Base-by-base conservation (phyloP, 345 rosid genomes). In the Pistacia integerrima region DNA sequence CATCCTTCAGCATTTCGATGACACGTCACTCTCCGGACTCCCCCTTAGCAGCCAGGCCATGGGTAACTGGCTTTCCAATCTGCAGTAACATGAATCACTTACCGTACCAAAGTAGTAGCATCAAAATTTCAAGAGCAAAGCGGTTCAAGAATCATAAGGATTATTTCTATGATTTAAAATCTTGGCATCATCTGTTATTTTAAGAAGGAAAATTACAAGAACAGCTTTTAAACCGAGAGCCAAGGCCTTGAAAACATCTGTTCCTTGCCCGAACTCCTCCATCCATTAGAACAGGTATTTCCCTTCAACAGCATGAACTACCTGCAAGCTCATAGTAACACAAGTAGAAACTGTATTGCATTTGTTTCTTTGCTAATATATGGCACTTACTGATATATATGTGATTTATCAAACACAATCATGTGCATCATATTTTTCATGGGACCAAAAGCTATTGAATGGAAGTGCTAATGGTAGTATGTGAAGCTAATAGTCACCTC, bases 191-290 rank as follows among this genome's bases (percentile, higher is more conserved):
- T 30, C 33, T 30, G 33, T 30, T 30, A 54, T 12, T 0, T 14
- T 11, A 7, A 4, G 6, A 14, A 14, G 57, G 17, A 54, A 6
- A 14, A 54, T 54, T 85, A 92, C 99, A 67, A 95, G 94, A 67
- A 95, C 91, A 78, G 96, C 94, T 85, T 88, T 84, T 22, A 96
- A 98, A n/a, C 98, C 97, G 1, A 93, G 93, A 12, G 97, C 93
- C 73, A 95, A 79, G 0, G 99, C 96, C 84, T 93, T 93, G 88
- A 95, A 92, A 79, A 95, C 83, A 72, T 95, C 94, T 0, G 97
- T 93, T 72, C 97, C 99, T 62, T 92, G 82, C 79, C 79, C 94
- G 77, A 38, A 93, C 83, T 78, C 98, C 99, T 75, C 98, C 99
- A 80, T 95, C 97, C 46, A 93, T 46, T 30, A 93, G 85, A 56